Evolutionary conservation across 257 asterid genomes (phyloP).

Genomic region (Nicotiana otophora): DNA sequence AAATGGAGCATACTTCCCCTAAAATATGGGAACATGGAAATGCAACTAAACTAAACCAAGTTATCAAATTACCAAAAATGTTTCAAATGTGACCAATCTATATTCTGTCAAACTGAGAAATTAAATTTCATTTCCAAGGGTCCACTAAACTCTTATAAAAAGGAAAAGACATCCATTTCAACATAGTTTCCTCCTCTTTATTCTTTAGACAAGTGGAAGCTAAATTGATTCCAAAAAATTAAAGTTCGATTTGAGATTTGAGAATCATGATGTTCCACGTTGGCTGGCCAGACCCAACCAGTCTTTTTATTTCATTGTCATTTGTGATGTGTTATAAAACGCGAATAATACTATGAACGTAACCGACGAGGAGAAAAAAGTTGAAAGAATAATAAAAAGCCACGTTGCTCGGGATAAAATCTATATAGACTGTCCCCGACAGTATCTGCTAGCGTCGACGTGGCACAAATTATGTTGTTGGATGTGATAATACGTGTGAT

Average conservation of each 20-base stretch:
- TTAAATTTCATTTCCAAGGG: background rate
- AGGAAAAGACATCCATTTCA: background rate
- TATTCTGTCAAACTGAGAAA: background rate
- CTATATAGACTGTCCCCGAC: background rate
- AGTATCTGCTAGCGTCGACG: background rate
- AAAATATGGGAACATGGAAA: background rate
- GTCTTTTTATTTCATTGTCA: background rate
- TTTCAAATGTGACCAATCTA: background rate
- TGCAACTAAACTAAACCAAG: background rate
- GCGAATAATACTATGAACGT: background rate
- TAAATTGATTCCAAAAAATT: background rate
- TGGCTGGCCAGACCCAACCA: background rate
- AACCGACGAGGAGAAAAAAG: background rate
- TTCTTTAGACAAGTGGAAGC: background rate
- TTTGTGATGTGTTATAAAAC: background rate
- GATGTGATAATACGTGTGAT: background rate
- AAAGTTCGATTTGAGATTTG: background rate
- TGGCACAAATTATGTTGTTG: background rate
- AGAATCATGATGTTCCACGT: background rate
- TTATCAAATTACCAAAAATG: background rate
- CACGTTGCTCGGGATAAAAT: background rate
- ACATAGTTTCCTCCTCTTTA: background rate
- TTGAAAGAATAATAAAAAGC: background rate
- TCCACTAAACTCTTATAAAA: background rate
- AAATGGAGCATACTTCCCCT: background rate